Percentiles rank a stretch among this genome's conserved stretches.
Conservation (phyloP, 768 basidiomycete species). For the Boletus barrowsii region DNA sequence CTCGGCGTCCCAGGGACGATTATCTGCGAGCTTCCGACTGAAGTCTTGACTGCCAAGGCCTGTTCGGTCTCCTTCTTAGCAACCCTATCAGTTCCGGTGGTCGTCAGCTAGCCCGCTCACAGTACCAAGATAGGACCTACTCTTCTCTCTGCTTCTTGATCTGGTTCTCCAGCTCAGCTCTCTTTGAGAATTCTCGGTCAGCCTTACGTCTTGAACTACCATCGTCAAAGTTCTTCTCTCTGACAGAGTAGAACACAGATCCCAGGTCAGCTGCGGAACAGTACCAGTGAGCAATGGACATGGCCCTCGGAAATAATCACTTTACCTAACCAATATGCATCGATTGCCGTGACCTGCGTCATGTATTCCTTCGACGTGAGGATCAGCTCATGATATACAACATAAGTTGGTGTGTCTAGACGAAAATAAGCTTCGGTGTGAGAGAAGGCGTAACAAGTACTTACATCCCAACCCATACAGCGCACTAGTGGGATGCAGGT, state of each 20-base stretch:
- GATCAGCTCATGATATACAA: slow-evolving; percentile 95
- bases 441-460: slow-evolving; percentile 25
- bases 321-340: slow-evolving; percentile 95
- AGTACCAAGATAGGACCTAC: slow-evolving; percentile 28
- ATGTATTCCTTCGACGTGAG: slow-evolving; percentile 96
- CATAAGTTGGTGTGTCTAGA: slow-evolving; percentile 91
- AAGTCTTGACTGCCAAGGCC: slow-evolving; percentile 51
- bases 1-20: slow-evolving; percentile 81
- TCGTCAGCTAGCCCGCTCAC: slow-evolving; percentile 5
- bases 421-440: not conserved
- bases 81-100: slow-evolving; percentile 36
- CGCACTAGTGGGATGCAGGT: slow-evolving; percentile 95
- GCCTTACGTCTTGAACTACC: slow-evolving; percentile 71
- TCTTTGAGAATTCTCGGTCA: slow-evolving; percentile 88
- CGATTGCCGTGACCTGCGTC: slow-evolving; percentile 98
- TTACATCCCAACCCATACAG: slow-evolving; percentile 93
- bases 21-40: slow-evolving; percentile 58
- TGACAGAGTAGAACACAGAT: slow-evolving; percentile 95
- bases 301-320: not conserved
- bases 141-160: slow-evolving; percentile 83
- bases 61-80: slow-evolving; percentile 65
- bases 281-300: not conserved
- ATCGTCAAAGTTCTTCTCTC: slow-evolving; percentile 97
- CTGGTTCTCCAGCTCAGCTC: slow-evolving; percentile 87
- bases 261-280: slow-evolving; percentile 75